Base-by-base conservation (phyloP, 73 alveolate genomes). In the Durusdinium trenchii region DNA sequence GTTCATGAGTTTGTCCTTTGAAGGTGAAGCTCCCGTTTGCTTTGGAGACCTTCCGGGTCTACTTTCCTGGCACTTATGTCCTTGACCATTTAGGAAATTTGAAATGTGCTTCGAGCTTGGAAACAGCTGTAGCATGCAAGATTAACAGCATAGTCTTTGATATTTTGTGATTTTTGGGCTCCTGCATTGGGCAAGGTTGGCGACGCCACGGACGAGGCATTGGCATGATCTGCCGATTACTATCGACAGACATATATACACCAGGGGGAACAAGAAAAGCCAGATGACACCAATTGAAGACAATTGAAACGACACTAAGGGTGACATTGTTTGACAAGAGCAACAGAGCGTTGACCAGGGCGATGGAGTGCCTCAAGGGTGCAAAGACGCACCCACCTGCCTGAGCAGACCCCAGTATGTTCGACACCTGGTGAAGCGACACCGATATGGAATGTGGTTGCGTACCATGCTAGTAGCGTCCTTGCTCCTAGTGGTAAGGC, bases 361-460 rank as follows among this genome's bases (percentile, higher is more conserved):
- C 75, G 94, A 84, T 57, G 94, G 94, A 23, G 94, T 84, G 60
- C 94, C 94, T 38, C 54, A 28, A 51, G 94, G 94, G 52, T 84
- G 76, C 78, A 84, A 84, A 51, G 94, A 50, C 30, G 76, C 43
- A 4, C 94, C 94, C 36, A 12, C 69, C 76, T 52, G 76, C 75
- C 73, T 48, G 46, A 84, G 94, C 76, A 52, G 94, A 54, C 94
- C 94, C 40, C 94, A 84, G 42, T 84, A 84, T 51, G 94, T 38
- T 10, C 35, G 57, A 10, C 83, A 7, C 83, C 16, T n/a, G 38
- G 83, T 54, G 64, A 20, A n/a, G n/a, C n/a, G n/a, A n/a, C n/a
- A n/a, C n/a, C n/a, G n/a, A n/a, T n/a, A n/a, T n/a, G n/a, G n/a
- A n/a, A n/a, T n/a, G n/a, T n/a, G n/a, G n/a, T n/a, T n/a, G n/a